These are phyloP conservation scores for Camelina hispida DNA, from an alignment of 345 rosid species.

Conservation along the genomic window DNA sequence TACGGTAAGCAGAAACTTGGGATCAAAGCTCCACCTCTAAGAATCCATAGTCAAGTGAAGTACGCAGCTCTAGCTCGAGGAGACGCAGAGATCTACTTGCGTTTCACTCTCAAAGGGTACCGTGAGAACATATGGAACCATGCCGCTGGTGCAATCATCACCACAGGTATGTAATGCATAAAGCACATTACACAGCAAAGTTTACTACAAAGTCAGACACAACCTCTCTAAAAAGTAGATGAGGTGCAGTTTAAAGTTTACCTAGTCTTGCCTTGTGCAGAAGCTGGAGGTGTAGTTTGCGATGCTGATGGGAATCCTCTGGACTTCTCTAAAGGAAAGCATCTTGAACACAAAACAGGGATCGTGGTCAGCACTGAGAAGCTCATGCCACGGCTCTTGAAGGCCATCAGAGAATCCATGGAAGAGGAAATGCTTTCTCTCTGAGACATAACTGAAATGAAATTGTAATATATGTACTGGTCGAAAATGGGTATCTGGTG, in stretches of 20 bases:
- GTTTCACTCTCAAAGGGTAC: slow-evolving; percentile 76
- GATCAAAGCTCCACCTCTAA: slow-evolving; percentile 71
- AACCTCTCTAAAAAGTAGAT: too few relatives aligned
- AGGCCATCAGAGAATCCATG: slow-evolving; percentile 71
- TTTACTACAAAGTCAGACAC: neutral
- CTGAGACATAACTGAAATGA: slow-evolving; percentile 13
- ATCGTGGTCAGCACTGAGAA: slow-evolving; percentile 70
- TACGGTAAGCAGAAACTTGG: slow-evolving; percentile 70
- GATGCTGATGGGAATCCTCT: slow-evolving; percentile 72
- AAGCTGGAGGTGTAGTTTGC: slow-evolving; percentile 74
- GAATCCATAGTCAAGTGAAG: slow-evolving; percentile 90
- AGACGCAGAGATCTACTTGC: slow-evolving; percentile 84
- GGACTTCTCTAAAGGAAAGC: slow-evolving; percentile 73
- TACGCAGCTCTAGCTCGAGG: slow-evolving; percentile 83
- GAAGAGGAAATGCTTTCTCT: slow-evolving; percentile 48
- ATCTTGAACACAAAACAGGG: slow-evolving; percentile 61
- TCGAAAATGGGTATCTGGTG: slow-evolving; percentile 15
- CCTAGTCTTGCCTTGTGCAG: slow-evolving; percentile 48
- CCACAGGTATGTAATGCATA: slow-evolving; percentile 55
- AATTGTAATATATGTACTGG: slow-evolving; percentile 1
- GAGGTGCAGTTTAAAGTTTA: too few relatives aligned
- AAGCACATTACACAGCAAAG: neutral
- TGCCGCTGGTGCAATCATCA: slow-evolving; percentile 86
- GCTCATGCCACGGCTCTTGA: slow-evolving; percentile 70
- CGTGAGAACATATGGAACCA: slow-evolving; percentile 92